Base-by-base conservation (phyloP, 192 early-diverging fungal species). In the Linnemannia schmuckeri region DNA sequence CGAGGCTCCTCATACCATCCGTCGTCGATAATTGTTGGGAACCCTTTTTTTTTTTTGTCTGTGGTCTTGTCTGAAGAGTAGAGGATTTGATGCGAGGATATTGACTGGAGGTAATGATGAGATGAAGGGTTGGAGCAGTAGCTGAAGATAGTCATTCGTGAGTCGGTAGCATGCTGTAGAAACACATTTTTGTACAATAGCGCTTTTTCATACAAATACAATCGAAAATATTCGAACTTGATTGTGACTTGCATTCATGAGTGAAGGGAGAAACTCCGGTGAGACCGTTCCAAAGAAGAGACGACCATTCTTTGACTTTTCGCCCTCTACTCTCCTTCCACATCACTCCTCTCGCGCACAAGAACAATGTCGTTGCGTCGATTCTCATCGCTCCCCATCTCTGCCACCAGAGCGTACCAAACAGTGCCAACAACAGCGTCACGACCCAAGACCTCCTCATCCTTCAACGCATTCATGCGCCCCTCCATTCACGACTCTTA, bases 11-110 rank as follows among this genome's bases (percentile, higher is more conserved):
- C 61, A 66, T 15, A 66, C 27, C 27, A 66, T 66, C 27, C 61
- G 61, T 33, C 61, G 61, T 80, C 85, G 22, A 81, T 80, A n/a
- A 81, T 42, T 1, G 42, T 77, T 71, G 38, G 71, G 57, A 78
- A 33, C 18, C 3, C 37, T 37, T 20, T 52, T 49, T 52, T 22
- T 20, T 22, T 17, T 17, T 0, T 22, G 49, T 5, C n/a, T 52
- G 4, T 52, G 49, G 49, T 10, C 49, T 52, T 52, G 17, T 24
- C 54, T 70, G 18, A 47, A 8, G 18, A n/a, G 49, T 52, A 27
- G 49, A 46, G 52, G n/a, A 49, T 52, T 5, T 37, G 70, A 70
- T 54, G 44, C n/a, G 6, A 24, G n/a, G 55, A 27, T 61, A 9
- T 61, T 42, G 7, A 76, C 27, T 6, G 72, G 38, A 24, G 40